Base-by-base conservation (phyloP, 169 alveolate genomes). In the Plasmodium yoelii region DNA sequence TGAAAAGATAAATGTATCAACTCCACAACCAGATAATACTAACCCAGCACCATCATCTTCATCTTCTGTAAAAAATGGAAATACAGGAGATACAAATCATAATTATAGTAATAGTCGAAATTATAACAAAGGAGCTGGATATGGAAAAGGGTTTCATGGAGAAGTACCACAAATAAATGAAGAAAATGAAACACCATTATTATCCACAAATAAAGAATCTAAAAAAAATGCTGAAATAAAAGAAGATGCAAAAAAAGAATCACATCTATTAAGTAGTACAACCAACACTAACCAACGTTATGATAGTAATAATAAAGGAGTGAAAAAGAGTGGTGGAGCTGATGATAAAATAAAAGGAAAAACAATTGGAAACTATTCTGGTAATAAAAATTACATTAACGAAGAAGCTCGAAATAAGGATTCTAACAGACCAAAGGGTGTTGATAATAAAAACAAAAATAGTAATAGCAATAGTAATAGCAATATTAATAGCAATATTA, bases 41-140 rank as follows among this genome's bases (percentile, higher is more conserved):
- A 26, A 10, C 6, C n/a, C 34, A 71, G 5, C 59, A 71, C 28
- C 46, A 0, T 22, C 26, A 22, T 22, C 26, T 0, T 22, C 26
- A 22, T 22, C 26, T 51, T 51, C 84, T 19, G 42, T 10, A 13
- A 44, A 65, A 15, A 65, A 65, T 12, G 26, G 24, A 65, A 65
- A 65, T 65, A 24, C 19, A 57, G 55, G 64, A 19, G 49, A 56
- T 2, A n/a, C 46, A 15, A 69, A 57, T 57, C 22, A 57, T 57
- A 57, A 57, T 57, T n/a, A 57, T 13, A 57, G 67, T 24, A 57
- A 12, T 19, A 57, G 67, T 6, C n/a, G 67, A n/a, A 57, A 57
- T 6, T n/a, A 57, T 0, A 57, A 15, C 3, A 19, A 57, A n/a
- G 67, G 67, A 5, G 5, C 44, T 13, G 22, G 28, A 9, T 56